These are phyloP conservation scores for Triglochin maritima DNA, from an alignment of 106 monocot species.

Conservation along the genomic window DNA sequence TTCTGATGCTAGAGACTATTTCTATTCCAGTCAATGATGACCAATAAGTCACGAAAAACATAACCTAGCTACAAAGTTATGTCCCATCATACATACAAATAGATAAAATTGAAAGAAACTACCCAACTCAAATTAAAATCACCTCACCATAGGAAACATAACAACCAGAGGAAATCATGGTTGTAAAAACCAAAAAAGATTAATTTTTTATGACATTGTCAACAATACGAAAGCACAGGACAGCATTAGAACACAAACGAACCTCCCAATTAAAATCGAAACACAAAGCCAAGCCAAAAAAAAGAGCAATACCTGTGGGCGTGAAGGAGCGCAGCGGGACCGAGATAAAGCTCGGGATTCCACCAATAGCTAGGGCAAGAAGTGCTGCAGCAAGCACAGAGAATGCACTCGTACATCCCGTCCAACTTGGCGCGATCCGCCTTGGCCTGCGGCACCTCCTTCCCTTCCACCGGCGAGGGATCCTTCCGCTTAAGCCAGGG, in stretches of 20 bases:
- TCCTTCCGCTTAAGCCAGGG: constrained; percentile 98
- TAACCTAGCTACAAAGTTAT: no score
- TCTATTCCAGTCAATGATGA: no score
- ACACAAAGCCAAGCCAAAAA: no score
- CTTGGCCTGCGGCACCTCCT: constrained; percentile 82
- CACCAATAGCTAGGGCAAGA: constrained; percentile 99
- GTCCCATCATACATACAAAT: no score
- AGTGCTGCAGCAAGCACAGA: constrained; percentile 90
- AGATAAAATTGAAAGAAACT: no score
- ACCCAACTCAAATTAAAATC: no score
- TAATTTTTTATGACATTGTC: not conserved
- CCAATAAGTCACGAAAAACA: no score
- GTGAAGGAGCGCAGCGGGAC: constrained; percentile 90
- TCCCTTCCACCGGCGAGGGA: constrained; percentile 33
- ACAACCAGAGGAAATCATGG: no score
- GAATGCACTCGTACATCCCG: constrained; percentile 97
- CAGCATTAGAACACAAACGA: not conserved
- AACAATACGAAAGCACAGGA: not conserved
- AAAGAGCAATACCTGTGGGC: constrained; percentile 49
- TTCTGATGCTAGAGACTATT: no score
- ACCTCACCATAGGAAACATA: no score
- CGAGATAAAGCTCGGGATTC: constrained; percentile 90
- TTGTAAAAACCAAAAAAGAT: no score
- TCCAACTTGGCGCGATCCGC: constrained; percentile 81
- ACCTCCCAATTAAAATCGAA: no score